Evolutionary conservation across 2,329 filamentous ascomycete genomes (phyloP), one percentile per base, ranked within the genome.

Genomic region (Helicocarpus griseus): DNA sequence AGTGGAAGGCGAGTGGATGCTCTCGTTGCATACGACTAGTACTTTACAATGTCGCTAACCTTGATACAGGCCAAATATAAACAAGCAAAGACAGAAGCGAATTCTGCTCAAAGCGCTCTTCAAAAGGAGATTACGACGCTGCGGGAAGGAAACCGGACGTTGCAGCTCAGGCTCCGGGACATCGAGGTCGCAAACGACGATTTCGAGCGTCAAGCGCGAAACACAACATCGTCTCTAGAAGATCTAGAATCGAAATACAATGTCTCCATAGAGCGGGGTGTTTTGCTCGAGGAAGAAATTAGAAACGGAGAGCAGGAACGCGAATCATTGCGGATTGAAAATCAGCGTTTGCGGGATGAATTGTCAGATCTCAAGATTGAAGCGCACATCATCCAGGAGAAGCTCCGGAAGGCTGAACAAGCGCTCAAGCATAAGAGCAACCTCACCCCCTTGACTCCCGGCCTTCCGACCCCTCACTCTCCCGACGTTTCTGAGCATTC

Each of bases 141-240:
- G 61, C 86, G 93, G 64, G 90, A 98, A 58, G 69, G 82, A 46
- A 94, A 89, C 68, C 79, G 93, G 58, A 83, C 85, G 3, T 72
- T 96, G 55, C 86, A 93, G 62, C 76, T 95, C 56, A 87, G 80
- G 69, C 75, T 98, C 53, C 85, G 93, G 59, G 93, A 98, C 68
- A 95, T 91, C 61, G 93, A 98, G 71, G 93, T 98, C 51, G 89
- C 87, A 66, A 98, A 97, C 72, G 93, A 98, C 75, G 93, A 98
- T 69, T 96, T 91, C 66, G 93, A 98, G 74, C 84, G 89, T 58
- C 91, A 97, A 73, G 91, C 93, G 59, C 84, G 93, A 61, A 93
- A 96, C 69, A 96, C 91, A 26, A 90, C 89, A 33, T 96, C 90
- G 41, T 96, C 91, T 48, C 80, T 97, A 56, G 93, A 98, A 71